Evolutionary conservation across 2,329 filamentous ascomycete genomes (phyloP), one percentile per base, ranked within the genome.

Genomic region (Alternaria triticina): DNA sequence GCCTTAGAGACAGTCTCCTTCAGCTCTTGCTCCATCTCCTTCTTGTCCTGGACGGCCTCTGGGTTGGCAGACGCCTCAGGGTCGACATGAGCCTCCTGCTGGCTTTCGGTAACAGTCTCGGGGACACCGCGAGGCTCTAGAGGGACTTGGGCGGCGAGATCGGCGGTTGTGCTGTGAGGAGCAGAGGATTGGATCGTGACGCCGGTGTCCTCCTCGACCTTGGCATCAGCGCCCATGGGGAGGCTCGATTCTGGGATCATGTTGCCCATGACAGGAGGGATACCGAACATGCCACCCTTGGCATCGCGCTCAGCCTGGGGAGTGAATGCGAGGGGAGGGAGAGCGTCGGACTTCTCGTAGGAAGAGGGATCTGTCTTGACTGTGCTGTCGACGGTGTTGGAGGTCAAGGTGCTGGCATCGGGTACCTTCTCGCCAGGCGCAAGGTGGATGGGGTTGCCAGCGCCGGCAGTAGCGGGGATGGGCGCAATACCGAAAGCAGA

Each of bases 171-270:
- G 78, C 80, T 83, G 30, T 74, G 69, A 25, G 82, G 80, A 28
- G 77, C 81, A 59, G 79, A 79, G 22, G 81, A 83, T 64, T 82
- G 81, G 52, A 83, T 80, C 55, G 79, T 77, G 40, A 79, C 65
- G 55, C 79, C 79, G 10, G 80, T 77, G 50, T 81, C 80, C 65
- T 76, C 68, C 65, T 79, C 74, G 28, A 68, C 73, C 57, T 78
- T 78, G 55, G 79, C 79, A 62, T 82, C 82, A 22, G 77, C 80
- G 45, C 85, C 86, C 79, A 94, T 90, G 12, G 92, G 91, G 67
- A 96, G 85, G 79, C 91, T 92, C 8, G 92, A 95, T 82, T 96
- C 93, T 17, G 93, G 93, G 68, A 96, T 94, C 78, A 92, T 83
- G 79, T 85, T 89, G 65, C 84, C 86, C 49, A 86, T 83, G 60